Conservation (phyloP, 208 protist genomes). For the Crithidia brevicula region DNA sequence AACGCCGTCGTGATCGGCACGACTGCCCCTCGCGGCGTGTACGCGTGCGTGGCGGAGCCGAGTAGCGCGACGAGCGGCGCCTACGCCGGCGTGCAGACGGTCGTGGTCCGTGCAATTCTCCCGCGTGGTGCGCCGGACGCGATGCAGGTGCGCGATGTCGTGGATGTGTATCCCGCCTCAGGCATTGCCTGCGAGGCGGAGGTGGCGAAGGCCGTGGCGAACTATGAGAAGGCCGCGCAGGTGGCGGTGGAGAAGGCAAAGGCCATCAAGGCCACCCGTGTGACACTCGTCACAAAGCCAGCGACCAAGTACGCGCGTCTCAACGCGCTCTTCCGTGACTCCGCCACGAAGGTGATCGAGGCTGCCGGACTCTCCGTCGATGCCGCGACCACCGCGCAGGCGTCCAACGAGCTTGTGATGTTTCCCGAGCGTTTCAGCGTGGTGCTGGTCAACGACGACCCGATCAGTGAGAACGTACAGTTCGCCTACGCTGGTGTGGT, state of each 20-base stretch:
- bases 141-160: conserved; percentile 75
- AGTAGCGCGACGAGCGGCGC: conserved; percentile 29
- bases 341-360: conserved; percentile 54
- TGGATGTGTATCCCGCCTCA: conserved; percentile 73
- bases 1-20: conserved; percentile 72
- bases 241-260: conserved; percentile 73
- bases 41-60: conserved; percentile 59
- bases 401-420: conserved; percentile 71
- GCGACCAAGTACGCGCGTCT: conserved; percentile 71
- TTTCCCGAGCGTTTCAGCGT: conserved; percentile 75
- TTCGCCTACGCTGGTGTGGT: conserved; percentile 71
- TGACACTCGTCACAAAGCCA: conserved; percentile 81
- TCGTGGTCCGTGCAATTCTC: conserved; percentile 75
- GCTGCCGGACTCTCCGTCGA: conserved; percentile 67
- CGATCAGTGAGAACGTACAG: conserved; percentile 68
- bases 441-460: conserved; percentile 76
- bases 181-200: conserved; percentile 68
- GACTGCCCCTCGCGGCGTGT: conserved; percentile 56
- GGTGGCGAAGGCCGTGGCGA: conserved; percentile 43
- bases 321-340: conserved; percentile 72
- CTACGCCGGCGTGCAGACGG: conserved; percentile 66
- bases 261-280: conserved; percentile 51
- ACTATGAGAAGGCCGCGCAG: conserved; percentile 64
- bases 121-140: conserved; percentile 49
- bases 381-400: conserved; percentile 50